Conservation (phyloP, 2,329 filamentous ascomycete genomes). For the Fusarium sp. region DNA sequence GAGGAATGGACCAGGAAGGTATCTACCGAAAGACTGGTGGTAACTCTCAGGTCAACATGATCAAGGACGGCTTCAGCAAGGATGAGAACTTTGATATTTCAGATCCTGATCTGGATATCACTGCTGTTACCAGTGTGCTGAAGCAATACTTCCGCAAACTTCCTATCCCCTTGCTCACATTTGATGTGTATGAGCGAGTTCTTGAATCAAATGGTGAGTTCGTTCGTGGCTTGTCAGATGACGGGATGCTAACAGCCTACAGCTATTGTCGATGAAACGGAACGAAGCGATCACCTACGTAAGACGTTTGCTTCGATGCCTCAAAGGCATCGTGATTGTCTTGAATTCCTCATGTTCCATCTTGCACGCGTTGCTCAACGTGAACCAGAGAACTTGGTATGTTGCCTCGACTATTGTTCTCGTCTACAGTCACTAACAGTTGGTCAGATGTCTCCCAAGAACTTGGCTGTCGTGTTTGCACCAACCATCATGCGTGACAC, state of each 20-base stretch:
- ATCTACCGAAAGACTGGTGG: slow-evolving; percentile 98
- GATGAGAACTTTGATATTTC: slow-evolving; percentile 90
- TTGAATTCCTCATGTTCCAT: slow-evolving; percentile 96
- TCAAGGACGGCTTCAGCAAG: slow-evolving; percentile 92
- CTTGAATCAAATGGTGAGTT: slow-evolving; percentile 80
- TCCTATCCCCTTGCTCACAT: slow-evolving; percentile 89
- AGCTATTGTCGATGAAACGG: slow-evolving; percentile 73
- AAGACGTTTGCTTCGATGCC: slow-evolving; percentile 83
- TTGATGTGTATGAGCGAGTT: slow-evolving; percentile 89
- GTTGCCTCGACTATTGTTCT: slow-evolving; percentile 44
- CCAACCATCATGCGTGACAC: slow-evolving; percentile 96
- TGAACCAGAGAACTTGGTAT: slow-evolving; percentile 84
- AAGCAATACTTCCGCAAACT: slow-evolving; percentile 98
- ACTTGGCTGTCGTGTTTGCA: slow-evolving; percentile 95
- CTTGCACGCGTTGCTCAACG: slow-evolving; percentile 85
- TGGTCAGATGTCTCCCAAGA: slow-evolving; percentile 89
- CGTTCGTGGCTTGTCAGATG: background rate
- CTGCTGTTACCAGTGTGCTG: slow-evolving; percentile 91
- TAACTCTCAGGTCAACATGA: slow-evolving; percentile 86
- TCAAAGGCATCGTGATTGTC: slow-evolving; percentile 83
- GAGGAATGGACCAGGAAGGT: slow-evolving; percentile 97
- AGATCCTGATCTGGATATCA: slow-evolving; percentile 93
- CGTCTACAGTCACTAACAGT: slow-evolving; percentile 22
- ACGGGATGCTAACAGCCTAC: slow-evolving; percentile 36
- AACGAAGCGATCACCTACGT: slow-evolving; percentile 77